Evolutionary conservation across 1,139 yeast genomes (phyloP).

Genomic region (Saccharomyces hybrid): DNA sequence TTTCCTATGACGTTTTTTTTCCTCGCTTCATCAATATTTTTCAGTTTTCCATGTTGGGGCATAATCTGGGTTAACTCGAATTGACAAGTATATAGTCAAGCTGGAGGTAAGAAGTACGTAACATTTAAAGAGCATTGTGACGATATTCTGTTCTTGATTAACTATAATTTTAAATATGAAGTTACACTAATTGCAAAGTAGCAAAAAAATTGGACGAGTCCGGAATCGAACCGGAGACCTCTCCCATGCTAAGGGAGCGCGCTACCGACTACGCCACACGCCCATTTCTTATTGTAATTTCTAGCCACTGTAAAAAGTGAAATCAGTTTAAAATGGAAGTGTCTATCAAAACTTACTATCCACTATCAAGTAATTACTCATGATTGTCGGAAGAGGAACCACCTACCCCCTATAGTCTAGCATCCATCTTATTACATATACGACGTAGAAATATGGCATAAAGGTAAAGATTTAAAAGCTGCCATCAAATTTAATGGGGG

Average conservation of each 20-base stretch:
- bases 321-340: no score
- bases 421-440: no score
- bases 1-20: neutral
- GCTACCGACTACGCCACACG: conserved; percentile 52
- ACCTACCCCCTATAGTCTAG: no score
- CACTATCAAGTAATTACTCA: no score
- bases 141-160: no score
- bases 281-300: neutral
- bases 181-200: no score
- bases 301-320: no score
- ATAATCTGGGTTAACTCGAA: neutral
- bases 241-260: conserved; percentile 87
- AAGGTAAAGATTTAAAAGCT: no score
- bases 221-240: conserved; percentile 89
- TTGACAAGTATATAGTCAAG: neutral
- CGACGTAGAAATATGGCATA: no score
- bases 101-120: neutral
- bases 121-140: no score
- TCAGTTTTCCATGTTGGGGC: neutral
- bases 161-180: no score
- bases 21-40: neutral
- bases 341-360: no score
- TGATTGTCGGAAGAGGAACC: neutral
- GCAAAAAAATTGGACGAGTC: conserved; percentile 60
- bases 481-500: neutral